Evolutionary conservation across 768 basidiomycete genomes (phyloP).

Genomic region (Xerocomus spinulosus): DNA sequence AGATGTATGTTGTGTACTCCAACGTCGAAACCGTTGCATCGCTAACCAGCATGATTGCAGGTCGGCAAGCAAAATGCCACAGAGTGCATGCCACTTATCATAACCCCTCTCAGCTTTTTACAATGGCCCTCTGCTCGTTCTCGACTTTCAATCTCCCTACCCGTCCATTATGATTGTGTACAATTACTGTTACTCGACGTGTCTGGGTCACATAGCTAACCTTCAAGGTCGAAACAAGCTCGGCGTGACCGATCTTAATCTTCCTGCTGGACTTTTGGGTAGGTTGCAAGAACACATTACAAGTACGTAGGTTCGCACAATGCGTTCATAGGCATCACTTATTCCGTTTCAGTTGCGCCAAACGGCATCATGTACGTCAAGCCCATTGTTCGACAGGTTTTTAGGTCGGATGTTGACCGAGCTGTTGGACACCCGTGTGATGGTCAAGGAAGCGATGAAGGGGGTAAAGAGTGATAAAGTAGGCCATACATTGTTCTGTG

Average conservation of each 20-base stretch:
- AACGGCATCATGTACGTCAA: slow-evolving; percentile 97
- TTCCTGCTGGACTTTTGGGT: slow-evolving; percentile 63
- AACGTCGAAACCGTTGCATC: too few relatives aligned
- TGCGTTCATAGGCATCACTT: not conserved
- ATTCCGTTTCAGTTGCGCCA: slow-evolving; percentile 69
- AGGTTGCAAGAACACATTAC: slow-evolving; percentile 72
- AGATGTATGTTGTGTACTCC: slow-evolving; percentile 50
- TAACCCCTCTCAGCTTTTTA: slow-evolving; percentile 94
- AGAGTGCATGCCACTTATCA: slow-evolving; percentile 91
- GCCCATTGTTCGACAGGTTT: slow-evolving; percentile 73
- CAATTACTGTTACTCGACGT: slow-evolving; percentile 96
- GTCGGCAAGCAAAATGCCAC: slow-evolving; percentile 95
- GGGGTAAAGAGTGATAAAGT: slow-evolving; percentile 71
- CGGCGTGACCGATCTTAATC: slow-evolving; percentile 71
- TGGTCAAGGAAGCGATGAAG: slow-evolving; percentile 99
- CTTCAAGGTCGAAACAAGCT: slow-evolving; percentile 88
- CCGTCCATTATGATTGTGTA: slow-evolving; percentile 99
- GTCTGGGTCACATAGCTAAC: slow-evolving; percentile 81
- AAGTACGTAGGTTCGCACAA: slow-evolving; percentile 42
- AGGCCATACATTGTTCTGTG: not conserved
- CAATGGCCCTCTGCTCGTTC: slow-evolving; percentile 83
- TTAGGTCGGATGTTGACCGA: slow-evolving; percentile 90
- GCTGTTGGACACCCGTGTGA: slow-evolving; percentile 89
- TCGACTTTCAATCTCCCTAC: slow-evolving; percentile 96
- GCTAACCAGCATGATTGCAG: slow-evolving; percentile 45